Percentiles rank a stretch among this genome's conserved stretches.
Evolutionary conservation across 192 early-diverging fungal species (phyloP).

Genomic region (Podila clonocystis): DNA sequence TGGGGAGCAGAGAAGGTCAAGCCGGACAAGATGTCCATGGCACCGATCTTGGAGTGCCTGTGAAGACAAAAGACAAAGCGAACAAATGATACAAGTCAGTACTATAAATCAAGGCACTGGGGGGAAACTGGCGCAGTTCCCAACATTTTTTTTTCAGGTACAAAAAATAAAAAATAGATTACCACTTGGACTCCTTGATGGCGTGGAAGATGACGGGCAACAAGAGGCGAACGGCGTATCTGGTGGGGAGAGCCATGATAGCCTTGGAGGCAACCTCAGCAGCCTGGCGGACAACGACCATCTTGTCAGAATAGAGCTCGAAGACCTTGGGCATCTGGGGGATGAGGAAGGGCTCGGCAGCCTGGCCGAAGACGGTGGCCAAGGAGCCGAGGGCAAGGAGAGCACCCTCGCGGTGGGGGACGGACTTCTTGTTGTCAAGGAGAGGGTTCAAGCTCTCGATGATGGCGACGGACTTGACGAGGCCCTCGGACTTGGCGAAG

Average conservation of each 20-base stretch:
- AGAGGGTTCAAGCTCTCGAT: conserved; percentile 67
- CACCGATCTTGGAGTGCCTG: conserved; percentile 75
- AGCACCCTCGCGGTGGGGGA: conserved; percentile 70
- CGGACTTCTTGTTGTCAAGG: conserved; percentile 76
- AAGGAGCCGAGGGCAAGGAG: conserved; percentile 67
- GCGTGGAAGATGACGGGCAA: conserved; percentile 68
- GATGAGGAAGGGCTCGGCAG: conserved; percentile 75
- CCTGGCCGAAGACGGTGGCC: conserved; percentile 62
- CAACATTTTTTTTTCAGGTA: conserved; percentile 31
- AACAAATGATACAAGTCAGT: too few species aligned
- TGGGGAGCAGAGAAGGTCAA: conserved; percentile 58
- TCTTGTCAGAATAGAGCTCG: conserved; percentile 68
- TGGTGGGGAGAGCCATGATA: conserved; percentile 54
- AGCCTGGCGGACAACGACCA: conserved; percentile 52
- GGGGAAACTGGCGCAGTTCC: conserved; percentile 19
- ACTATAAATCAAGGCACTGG: neutral
- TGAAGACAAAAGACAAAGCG: conserved; percentile 29
- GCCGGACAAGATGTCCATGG: conserved; percentile 54
- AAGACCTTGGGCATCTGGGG: conserved; percentile 70
- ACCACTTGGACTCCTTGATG: conserved; percentile 55
- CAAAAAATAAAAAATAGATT: conserved; percentile 30
- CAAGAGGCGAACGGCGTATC: conserved; percentile 55
- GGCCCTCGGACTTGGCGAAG: conserved; percentile 30
- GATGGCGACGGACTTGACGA: conserved; percentile 67
- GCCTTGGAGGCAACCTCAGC: conserved; percentile 57